These are phyloP conservation scores for Saturnispora hagleri DNA, from an alignment of 805 yeast species.

Conservation along the genomic window DNA sequence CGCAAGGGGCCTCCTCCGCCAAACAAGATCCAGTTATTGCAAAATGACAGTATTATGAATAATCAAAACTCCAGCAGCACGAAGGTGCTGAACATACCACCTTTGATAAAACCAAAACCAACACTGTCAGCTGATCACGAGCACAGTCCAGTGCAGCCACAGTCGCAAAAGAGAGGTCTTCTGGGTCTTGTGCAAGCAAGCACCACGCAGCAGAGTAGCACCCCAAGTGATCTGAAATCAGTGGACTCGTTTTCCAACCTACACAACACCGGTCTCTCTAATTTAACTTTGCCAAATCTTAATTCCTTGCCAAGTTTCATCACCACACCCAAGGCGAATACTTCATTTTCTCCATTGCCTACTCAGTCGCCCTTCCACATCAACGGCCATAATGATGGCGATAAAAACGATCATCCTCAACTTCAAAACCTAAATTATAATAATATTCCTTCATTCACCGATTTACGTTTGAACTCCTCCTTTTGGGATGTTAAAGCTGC, in stretches of 20 bases:
- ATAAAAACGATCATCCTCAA: background rate
- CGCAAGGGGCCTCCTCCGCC: slow-evolving; percentile 1
- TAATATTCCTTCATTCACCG: slow-evolving; percentile 12
- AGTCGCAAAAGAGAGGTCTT: background rate
- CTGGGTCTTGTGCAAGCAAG: background rate
- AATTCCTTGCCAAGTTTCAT: background rate
- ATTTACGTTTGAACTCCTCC: slow-evolving; percentile 8
- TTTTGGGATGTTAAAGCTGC: slow-evolving; percentile 6
- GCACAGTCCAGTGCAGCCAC: background rate
- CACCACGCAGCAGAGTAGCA: background rate
- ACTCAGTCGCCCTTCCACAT: background rate
- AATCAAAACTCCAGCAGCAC: background rate
- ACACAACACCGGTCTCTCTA: background rate
- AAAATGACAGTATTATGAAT: background rate
- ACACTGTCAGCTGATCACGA: background rate
- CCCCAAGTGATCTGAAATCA: background rate
- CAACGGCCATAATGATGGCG: background rate
- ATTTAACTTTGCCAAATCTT: slow-evolving; percentile 2
- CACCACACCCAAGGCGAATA: slow-evolving; percentile 2
- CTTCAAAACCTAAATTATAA: background rate
- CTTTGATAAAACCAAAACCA: background rate
- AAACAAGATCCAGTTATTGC: background rate
- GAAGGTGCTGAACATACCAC: background rate
- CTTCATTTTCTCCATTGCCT: slow-evolving; percentile 4
- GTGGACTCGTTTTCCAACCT: background rate